Percentiles rank a stretch among this genome's conserved stretches.
Evolutionary conservation across 2,329 filamentous ascomycete genomes (phyloP).

Genomic region (Penicillium verrucosum): DNA sequence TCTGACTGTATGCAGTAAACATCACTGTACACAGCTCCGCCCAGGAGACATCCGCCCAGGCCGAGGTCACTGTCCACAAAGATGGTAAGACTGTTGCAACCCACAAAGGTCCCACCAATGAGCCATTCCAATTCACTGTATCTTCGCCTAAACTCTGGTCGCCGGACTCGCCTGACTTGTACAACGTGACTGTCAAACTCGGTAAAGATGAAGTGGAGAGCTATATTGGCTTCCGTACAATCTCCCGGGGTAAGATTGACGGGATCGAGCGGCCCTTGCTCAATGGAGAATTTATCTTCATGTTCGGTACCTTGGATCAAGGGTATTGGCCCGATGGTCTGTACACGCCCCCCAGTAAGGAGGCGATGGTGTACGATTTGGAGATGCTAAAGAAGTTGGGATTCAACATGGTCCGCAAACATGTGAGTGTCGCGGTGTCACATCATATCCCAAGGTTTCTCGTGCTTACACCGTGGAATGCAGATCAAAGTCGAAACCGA

Average conservation of each 20-base stretch:
- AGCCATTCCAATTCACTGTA: conserved; percentile 55
- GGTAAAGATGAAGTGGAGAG: conserved; percentile 56
- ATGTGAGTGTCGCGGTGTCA: conserved; percentile 46
- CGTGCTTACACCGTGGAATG: neutral
- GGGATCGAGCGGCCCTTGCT: conserved; percentile 61
- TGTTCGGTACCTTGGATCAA: conserved; percentile 67
- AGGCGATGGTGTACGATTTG: conserved; percentile 67
- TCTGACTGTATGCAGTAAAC: conserved; percentile 46
- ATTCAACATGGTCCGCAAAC: conserved; percentile 69
- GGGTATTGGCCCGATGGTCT: conserved; percentile 70
- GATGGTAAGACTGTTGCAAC: conserved; percentile 43
- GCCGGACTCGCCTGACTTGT: conserved; percentile 60
- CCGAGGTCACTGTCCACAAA: conserved; percentile 42
- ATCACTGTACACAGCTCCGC: conserved; percentile 53
- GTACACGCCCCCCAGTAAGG: conserved; percentile 61
- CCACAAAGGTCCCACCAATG: conserved; percentile 47
- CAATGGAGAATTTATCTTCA: conserved; percentile 67
- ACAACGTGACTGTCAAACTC: conserved; percentile 59
- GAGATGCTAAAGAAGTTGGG: conserved; percentile 62
- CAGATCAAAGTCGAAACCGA: conserved; percentile 66
- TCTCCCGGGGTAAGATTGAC: conserved; percentile 55
- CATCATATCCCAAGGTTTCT: neutral
- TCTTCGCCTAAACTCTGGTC: conserved; percentile 61
- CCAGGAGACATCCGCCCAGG: conserved; percentile 31
- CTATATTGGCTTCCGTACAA: conserved; percentile 67